Percentiles rank a stretch among this genome's conserved stretches.
These are phyloP conservation scores for Hydrangea macrophylla DNA, from an alignment of 148 eudicot genomes.

Conservation along the genomic window DNA sequence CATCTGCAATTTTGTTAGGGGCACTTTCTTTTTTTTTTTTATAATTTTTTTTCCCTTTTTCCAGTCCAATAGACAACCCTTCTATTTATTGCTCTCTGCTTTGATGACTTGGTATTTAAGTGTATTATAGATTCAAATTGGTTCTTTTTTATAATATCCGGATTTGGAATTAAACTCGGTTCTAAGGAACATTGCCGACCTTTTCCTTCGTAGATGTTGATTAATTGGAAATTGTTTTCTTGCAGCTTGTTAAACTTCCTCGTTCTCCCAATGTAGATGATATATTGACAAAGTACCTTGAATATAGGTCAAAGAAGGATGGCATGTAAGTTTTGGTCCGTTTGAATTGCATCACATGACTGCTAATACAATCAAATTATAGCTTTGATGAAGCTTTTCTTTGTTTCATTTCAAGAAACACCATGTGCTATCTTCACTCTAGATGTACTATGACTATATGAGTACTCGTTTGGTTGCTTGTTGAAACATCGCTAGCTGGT, in stretches of 20 bases:
- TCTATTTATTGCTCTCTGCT: neutral
- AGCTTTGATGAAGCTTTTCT: neutral
- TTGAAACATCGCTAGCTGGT: neutral
- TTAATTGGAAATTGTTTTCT: conserved; percentile 12
- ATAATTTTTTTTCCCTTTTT: too few relatives aligned
- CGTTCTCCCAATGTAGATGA: conserved; percentile 89
- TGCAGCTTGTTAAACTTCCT: conserved; percentile 93
- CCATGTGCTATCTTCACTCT: neutral
- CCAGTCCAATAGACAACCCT: neutral
- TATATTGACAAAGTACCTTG: conserved; percentile 76
- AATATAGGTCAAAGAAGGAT: conserved; percentile 79
- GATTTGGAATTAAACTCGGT: neutral
- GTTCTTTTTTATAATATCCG: too few relatives aligned
- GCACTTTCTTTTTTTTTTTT: neutral
- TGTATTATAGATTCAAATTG: neutral
- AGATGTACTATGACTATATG: neutral
- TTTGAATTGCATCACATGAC: conserved; percentile 1
- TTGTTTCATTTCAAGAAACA: neutral
- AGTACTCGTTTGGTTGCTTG: neutral
- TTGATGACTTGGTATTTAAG: neutral
- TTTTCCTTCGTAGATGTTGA: neutral
- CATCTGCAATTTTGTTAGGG: neutral
- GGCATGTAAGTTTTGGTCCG: conserved; percentile 58
- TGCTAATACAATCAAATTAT: neutral
- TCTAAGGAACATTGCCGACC: too few relatives aligned